Percentiles rank a stretch among this genome's conserved stretches.
Conservation (phyloP, 176 grass and related monocot species). For the Musa troglodytarum region DNA sequence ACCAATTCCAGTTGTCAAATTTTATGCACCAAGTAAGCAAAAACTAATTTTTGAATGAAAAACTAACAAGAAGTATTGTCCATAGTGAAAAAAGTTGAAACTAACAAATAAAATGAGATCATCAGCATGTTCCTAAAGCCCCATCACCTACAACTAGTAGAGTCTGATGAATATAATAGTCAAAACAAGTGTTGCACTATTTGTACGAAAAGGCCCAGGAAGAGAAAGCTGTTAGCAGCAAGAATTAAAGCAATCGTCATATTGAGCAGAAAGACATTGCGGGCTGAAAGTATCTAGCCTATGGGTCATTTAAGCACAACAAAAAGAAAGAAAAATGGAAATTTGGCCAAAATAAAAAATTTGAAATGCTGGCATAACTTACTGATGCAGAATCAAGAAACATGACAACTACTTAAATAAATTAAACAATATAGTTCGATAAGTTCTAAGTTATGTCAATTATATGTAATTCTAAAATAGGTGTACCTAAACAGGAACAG, state of each 20-base stretch:
- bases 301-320: no score
- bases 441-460: no score
- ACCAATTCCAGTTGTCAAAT: conserved; percentile 9
- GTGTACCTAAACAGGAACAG: no score
- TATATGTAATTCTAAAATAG: no score
- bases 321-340: no score
- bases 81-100: neutral
- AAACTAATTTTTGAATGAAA: neutral
- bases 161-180: neutral
- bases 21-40: neutral
- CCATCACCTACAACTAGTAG: neutral
- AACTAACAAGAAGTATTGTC: neutral
- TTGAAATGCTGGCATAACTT: no score
- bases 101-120: neutral
- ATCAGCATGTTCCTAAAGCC: neutral
- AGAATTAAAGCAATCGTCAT: neutral
- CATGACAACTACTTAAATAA: no score
- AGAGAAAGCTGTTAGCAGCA: neutral
- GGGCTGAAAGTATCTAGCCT: no score
- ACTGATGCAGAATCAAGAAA: no score
- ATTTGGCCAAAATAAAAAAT: no score
- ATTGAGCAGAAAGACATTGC: neutral
- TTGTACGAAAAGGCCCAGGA: neutral
- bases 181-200: neutral
- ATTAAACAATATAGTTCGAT: no score